phyloP scores from a whole-genome alignment of 163 green algal genomes.

The Volvox carteri region DNA sequence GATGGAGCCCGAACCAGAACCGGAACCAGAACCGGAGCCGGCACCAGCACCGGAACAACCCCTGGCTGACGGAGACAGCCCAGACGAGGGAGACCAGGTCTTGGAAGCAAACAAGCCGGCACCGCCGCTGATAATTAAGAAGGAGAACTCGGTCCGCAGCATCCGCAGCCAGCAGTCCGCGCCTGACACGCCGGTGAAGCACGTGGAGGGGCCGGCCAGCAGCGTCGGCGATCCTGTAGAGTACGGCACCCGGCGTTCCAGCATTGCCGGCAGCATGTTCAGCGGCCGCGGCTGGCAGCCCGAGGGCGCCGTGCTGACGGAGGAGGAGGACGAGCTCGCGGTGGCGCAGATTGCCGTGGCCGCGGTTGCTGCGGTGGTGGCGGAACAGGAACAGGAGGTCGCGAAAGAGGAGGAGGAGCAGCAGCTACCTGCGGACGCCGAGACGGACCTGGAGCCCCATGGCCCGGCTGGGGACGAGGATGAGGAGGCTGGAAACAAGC shows the following conservation, averaged over 20 bases:
- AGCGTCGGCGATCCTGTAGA: slow-evolving; percentile 18
- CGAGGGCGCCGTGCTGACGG: slow-evolving; percentile 11
- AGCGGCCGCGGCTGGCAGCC: slow-evolving; percentile 42
- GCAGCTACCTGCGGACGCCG: not conserved
- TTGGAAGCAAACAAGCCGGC: not conserved
- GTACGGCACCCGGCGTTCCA: not conserved
- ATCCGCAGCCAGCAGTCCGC: slow-evolving; percentile 1
- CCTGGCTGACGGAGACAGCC: not conserved
- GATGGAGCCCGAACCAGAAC: not conserved
- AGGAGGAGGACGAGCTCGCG: slow-evolving; percentile 16
- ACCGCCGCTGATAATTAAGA: not conserved
- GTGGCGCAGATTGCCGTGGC: slow-evolving; percentile 22
- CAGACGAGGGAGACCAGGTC: not conserved
- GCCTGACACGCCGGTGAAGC: slow-evolving; percentile 39
- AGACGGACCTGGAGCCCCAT: not conserved
- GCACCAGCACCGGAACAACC: not conserved
- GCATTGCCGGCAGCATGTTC: slow-evolving; percentile 18
- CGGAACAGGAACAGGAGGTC: slow-evolving; percentile 4
- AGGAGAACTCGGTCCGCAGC: slow-evolving; percentile 27
- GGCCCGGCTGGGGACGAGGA: not conserved
- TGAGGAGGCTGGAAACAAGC: not conserved
- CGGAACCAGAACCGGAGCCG: not conserved
- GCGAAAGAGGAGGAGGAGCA: not conserved
- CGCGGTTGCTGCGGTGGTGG: not conserved
- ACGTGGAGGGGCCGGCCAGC: slow-evolving; percentile 11